Percentiles rank a stretch among this genome's conserved stretches.
phyloP scores from a whole-genome alignment of 2,329 filamentous ascomycete genomes.

The Allantophomopsis cytisporea region DNA sequence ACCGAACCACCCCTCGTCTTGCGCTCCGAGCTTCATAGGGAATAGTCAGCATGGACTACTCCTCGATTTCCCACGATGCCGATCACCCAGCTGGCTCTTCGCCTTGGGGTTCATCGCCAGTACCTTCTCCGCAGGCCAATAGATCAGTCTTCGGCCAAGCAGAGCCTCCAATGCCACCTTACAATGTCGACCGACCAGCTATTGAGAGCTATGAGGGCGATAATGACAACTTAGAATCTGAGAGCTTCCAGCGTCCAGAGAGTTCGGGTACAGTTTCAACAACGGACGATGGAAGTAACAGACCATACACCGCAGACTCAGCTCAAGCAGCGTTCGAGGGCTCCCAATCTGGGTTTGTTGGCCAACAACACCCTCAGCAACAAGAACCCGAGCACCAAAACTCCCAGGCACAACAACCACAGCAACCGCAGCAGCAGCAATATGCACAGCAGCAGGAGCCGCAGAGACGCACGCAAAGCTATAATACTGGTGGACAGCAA shows the following conservation, averaged over 20 bases:
- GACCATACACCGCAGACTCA: slow-evolving; percentile 16
- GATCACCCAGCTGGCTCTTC: slow-evolving; percentile 43
- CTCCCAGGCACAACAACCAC: slow-evolving; percentile 13
- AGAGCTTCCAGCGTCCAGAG: slow-evolving; percentile 5
- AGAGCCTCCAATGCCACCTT: slow-evolving; percentile 4
- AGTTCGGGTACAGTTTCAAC: slow-evolving; percentile 12
- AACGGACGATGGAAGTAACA: slow-evolving; percentile 10
- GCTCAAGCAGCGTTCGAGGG: slow-evolving; percentile 9
- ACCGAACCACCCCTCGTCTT: too few relatives aligned
- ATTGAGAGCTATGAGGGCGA: slow-evolving; percentile 12
- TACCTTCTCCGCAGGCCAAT: slow-evolving; percentile 15
- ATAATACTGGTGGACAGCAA: slow-evolving; percentile 16
- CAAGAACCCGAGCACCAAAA: slow-evolving; percentile 1
- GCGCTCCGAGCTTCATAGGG: too few relatives aligned
- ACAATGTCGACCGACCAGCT: slow-evolving; percentile 8
- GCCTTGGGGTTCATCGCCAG: slow-evolving; percentile 38
- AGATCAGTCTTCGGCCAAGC: slow-evolving; percentile 11
- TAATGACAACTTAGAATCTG: neutral
- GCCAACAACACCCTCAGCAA: slow-evolving; percentile 9
- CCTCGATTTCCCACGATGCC: slow-evolving; percentile 38
- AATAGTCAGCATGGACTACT: slow-evolving; percentile 47
- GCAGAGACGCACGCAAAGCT: slow-evolving; percentile 11
- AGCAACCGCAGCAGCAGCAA: slow-evolving; percentile 16
- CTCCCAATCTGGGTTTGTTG: slow-evolving; percentile 17
- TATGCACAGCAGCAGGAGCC: slow-evolving; percentile 8